phyloP scores from a whole-genome alignment of 306 rosid species.

The Malus sylvestris region DNA sequence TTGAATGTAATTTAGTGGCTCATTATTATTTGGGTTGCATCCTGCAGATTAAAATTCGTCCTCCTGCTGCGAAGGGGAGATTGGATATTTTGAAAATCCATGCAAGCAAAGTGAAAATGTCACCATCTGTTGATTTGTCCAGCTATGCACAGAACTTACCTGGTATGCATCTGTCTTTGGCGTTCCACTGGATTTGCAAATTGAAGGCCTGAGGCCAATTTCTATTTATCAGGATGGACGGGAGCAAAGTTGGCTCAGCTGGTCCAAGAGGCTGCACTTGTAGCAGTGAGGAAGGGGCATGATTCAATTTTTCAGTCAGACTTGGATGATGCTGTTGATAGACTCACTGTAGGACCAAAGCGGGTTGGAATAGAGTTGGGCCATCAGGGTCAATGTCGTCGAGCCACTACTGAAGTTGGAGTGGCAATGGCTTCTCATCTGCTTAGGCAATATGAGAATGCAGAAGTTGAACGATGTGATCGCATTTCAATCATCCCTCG shows the following conservation, averaged over 20 bases:
- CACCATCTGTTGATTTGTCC: constrained; percentile 78
- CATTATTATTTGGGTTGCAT: constrained; percentile 24
- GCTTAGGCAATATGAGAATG: constrained; percentile 75
- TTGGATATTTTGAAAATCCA: constrained; percentile 82
- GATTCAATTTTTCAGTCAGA: constrained; percentile 73
- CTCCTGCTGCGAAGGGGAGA: constrained; percentile 90
- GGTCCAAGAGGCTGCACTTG: constrained; percentile 98
- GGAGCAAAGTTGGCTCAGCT: constrained; percentile 95
- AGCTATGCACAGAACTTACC: constrained; percentile 87
- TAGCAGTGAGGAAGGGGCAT: constrained; percentile 89
- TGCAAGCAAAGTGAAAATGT: constrained; percentile 87
- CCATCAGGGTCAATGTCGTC: constrained; percentile 85
- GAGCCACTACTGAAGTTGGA: constrained; percentile 91
- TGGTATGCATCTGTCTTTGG: constrained; percentile 37
- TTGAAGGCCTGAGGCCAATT: constrained; percentile 21
- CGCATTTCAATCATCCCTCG: constrained; percentile 93
- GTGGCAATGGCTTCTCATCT: constrained; percentile 92
- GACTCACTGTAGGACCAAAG: constrained; percentile 92
- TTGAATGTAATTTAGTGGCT: background rate
- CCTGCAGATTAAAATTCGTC: constrained; percentile 71
- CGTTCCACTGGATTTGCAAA: constrained; percentile 2
- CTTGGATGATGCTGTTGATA: constrained; percentile 94
- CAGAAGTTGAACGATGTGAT: constrained; percentile 72
- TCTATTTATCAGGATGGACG: constrained; percentile 68
- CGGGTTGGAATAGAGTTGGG: constrained; percentile 71